Evolutionary conservation across 768 basidiomycete genomes (phyloP), one percentile per base, ranked within the genome.

Genomic region (Hemileccinum rubropunctum): DNA sequence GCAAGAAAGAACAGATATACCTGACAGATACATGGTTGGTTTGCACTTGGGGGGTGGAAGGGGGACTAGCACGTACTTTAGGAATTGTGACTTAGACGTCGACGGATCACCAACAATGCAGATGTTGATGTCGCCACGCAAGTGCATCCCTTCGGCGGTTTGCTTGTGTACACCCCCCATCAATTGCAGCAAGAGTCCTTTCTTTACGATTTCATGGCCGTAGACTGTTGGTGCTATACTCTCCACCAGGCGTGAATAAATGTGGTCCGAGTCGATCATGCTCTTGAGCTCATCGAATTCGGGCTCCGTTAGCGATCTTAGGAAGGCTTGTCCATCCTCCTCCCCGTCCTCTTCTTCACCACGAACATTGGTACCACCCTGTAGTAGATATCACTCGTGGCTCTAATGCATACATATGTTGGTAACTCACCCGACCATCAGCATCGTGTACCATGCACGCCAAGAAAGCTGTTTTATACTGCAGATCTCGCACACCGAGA

Each of bases 121-220:
- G 45, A 99, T 95, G 58, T 98, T 98, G 66, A 99, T 88, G 63
- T 99, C 97, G 1, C 97, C 97, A 64, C 97, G 85, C n/a, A 98
- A 79, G 67, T 98, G 84, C 83, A 98, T 98, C 32, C 97, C 97
- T 68, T 98, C 97, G 0, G 79, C 74, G 1, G 95, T 98, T 65
- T 93, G 83, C 67, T 99, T 99, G 72, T 98, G 95, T 4, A 98
- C 95, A 20, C 97, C 97, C 20, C 97, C 95, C 93, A 99, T 95
- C 21, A 99, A 79, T 64, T 98, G 97, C 15, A 99, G 75, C 20
- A 98, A 73, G 30, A 99, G 76, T 12, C 97, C 97, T 66, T 99
- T 99, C 76, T 99, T 98, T 60, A 98, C 95, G 44, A 98, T 95
- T 63, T 99, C 97, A 64, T 98, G 97, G 1, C 97, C 97, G 61